A percentile compares a stretch with the other conserved stretches of the same genome.
These are phyloP conservation scores for Boletus patriciae DNA, from an alignment of 768 basidiomycete genomes.

Conservation along the genomic window DNA sequence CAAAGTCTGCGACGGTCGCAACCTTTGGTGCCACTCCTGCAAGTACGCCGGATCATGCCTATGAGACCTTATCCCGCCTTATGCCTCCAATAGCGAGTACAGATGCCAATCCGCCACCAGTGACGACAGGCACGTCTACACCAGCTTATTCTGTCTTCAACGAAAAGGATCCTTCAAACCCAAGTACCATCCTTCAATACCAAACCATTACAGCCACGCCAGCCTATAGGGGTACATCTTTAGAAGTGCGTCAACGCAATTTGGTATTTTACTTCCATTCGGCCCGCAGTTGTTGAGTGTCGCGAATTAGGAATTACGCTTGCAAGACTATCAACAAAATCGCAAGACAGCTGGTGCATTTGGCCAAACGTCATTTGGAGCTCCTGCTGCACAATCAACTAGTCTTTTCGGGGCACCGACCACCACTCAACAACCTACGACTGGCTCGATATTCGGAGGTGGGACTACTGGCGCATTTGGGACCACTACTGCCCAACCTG, in stretches of 20 bases:
- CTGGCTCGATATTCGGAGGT: conserved; percentile 33
- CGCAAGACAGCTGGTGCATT: conserved; percentile 72
- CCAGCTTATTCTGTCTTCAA: conserved; percentile 56
- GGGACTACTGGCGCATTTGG: conserved; percentile 25
- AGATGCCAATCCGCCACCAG: conserved; percentile 46
- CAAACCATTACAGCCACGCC: conserved; percentile 83
- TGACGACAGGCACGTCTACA: conserved; percentile 68
- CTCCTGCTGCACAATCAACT: conserved; percentile 27
- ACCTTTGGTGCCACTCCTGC: conserved; percentile 44
- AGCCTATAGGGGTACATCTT: conserved; percentile 71
- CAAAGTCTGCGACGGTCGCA: conserved; percentile 38
- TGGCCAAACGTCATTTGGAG: conserved; percentile 42
- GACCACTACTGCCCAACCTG: conserved; percentile 25
- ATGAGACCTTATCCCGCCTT: conserved; percentile 5
- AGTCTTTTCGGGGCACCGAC: conserved; percentile 28
- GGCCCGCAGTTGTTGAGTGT: background rate
- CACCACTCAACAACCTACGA: conserved; percentile 30
- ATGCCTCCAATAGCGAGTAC: conserved; percentile 31
- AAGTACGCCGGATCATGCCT: conserved; percentile 21
- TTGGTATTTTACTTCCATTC: conserved; percentile 3
- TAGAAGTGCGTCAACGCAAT: conserved; percentile 51
- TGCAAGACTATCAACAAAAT: conserved; percentile 74
- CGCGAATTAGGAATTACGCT: conserved; percentile 59
- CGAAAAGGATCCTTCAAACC: conserved; percentile 64
- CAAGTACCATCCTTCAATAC: conserved; percentile 58